phyloP scores from a whole-genome alignment of 1,284 basidiomycete species.

The Peniophora sp. region DNA sequence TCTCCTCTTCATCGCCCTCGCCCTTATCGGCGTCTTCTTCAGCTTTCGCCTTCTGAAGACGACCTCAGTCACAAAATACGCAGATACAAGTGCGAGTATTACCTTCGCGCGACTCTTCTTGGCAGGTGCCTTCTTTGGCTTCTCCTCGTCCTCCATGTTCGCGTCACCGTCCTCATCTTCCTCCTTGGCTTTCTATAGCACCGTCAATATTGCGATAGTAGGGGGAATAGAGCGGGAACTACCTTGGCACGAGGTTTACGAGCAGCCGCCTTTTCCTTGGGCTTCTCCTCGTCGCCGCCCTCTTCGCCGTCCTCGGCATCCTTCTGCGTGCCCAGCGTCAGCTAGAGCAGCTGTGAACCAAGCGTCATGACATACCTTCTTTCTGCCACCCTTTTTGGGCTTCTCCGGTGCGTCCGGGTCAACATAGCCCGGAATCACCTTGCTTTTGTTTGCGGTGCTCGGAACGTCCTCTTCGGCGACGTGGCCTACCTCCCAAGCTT shows the following conservation, averaged over 20 bases:
- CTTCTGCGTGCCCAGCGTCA: too few relatives aligned
- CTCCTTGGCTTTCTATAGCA: conserved; percentile 27
- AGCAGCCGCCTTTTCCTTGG: conserved; percentile 15
- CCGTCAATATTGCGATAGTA: conserved; percentile 7
- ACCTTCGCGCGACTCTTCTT: not conserved
- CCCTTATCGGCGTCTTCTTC: not conserved
- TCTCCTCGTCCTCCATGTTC: conserved; percentile 7
- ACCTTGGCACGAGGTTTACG: conserved; percentile 36
- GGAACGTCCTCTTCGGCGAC: conserved; percentile 79
- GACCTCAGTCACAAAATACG: not conserved
- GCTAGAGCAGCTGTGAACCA: not conserved
- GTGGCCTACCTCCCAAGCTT: conserved; percentile 66
- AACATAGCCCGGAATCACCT: conserved; percentile 38
- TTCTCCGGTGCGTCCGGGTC: conserved; percentile 28
- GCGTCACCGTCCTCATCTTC: conserved; percentile 16
- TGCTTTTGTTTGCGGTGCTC: conserved; percentile 54
- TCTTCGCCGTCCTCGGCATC: conserved; percentile 16
- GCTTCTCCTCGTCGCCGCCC: conserved; percentile 29
- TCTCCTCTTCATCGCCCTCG: conserved; percentile 14
- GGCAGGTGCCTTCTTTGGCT: conserved; percentile 5
- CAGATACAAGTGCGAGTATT: not conserved
- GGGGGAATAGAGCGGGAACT: conserved; percentile 7
- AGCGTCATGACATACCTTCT: conserved; percentile 28
- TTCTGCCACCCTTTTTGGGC: conserved; percentile 25
- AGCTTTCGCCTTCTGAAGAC: not conserved